Conservation (phyloP, 441 rosid species). For the Adansonia gregorii region DNA sequence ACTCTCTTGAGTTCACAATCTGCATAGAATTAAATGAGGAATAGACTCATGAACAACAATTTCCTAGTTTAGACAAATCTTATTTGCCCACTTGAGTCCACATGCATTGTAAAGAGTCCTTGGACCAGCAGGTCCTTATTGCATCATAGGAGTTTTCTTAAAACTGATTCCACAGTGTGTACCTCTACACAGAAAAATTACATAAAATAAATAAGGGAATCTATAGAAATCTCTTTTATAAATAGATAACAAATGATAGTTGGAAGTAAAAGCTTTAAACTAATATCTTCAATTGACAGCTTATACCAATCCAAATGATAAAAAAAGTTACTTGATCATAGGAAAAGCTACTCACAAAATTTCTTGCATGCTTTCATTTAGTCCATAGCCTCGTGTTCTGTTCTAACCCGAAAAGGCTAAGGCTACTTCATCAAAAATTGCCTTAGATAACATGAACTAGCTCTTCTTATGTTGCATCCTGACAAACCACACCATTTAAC, state of each 20-base stretch:
- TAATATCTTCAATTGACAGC: neutral
- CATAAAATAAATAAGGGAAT: neutral
- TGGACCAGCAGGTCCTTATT: conserved; percentile 38
- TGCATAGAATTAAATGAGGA: neutral
- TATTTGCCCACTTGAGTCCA: conserved; percentile 41
- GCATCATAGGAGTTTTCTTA: conserved; percentile 40
- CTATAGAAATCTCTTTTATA: neutral
- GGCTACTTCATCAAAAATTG: conserved; percentile 35
- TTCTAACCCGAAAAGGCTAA: conserved; percentile 33
- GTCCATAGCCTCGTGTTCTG: conserved; percentile 31
- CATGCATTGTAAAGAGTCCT: conserved; percentile 40
- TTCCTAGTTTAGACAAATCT: conserved; percentile 23
- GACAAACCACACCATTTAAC: conserved; percentile 20
- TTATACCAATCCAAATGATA: neutral
- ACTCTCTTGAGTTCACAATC: neutral
- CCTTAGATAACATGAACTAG: conserved; percentile 38
- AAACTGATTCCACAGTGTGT: conserved; percentile 33
- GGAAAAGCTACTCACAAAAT: conserved; percentile 27
- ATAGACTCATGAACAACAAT: neutral
- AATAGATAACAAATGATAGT: neutral
- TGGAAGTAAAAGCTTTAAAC: neutral
- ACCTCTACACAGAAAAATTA: conserved; percentile 11
- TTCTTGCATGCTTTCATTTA: conserved; percentile 31
- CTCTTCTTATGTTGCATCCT: conserved; percentile 47
- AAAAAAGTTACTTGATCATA: neutral